Base-by-base conservation (phyloP, 768 basidiomycete genomes). In the Termitomyces eurrhizus region DNA sequence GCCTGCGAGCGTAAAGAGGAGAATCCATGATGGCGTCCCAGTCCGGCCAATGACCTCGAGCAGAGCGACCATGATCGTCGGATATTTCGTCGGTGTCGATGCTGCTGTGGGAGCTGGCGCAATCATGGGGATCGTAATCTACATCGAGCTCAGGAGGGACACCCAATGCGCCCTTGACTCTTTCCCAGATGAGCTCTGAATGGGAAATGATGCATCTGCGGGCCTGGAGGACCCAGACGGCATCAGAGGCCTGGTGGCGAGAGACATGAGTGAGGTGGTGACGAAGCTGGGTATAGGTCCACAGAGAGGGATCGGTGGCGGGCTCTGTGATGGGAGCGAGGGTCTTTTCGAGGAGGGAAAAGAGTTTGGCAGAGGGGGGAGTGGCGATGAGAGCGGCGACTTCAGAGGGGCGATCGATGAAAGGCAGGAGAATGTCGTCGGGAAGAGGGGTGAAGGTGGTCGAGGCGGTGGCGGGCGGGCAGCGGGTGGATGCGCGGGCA, bases 151-250 rank as follows among this genome's bases (percentile, higher is more conserved):
- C 93, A 0, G 88, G 88, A 11, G 94, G 93, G 5, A 94, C 88
- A 5, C 94, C 94, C 1, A 97, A 77, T 0, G 91, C 93, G 35
- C 86, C 89, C 67, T 94, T 95, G 67, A 95, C 77, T 59, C 93
- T 83, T 71, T 95, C 93, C 94, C 94, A 97, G 58, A 95, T 87
- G 44, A 93, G 83, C 67, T 95, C 93, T 14, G 87, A 89, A 64
- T 87, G 88, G 29, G 83, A 74, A 24, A 90, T 77, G 66, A 96
- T 83, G 66, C 92, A 93, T 57, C 79, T 81, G n/a, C 92, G 86
- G 0, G 86, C 83, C 11, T 83, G 82, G 67, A 80, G 78, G 50
- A 88, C 84, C 92, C 92, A 97, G 35, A 84, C 68, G 21, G 80
- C 78, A 67, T 97, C 94, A 3, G 85, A 78, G 0, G 80, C 85